Percentiles rank a stretch among this genome's conserved stretches.
Conservation (phyloP, 371 early-diverging fungal species). For the Rhizopus arrhizus region DNA sequence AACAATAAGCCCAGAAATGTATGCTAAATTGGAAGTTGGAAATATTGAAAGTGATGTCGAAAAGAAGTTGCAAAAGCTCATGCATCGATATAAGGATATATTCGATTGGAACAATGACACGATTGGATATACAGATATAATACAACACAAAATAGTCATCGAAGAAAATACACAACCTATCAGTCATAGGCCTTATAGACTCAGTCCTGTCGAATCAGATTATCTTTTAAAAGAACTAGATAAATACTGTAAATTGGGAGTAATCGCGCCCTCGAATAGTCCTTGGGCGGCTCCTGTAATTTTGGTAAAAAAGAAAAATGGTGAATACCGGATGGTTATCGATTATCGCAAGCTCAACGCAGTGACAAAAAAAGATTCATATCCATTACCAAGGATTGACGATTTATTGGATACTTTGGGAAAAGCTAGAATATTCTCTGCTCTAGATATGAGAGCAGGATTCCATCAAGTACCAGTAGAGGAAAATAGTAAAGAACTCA, state of each 20-base stretch:
- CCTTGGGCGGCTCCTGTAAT: slow-evolving; percentile 40
- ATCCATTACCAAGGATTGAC: slow-evolving; percentile 43
- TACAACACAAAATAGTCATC: slow-evolving; percentile 18
- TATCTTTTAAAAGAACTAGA: slow-evolving; percentile 20
- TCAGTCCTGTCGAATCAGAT: slow-evolving; percentile 7
- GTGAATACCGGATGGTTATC: slow-evolving; percentile 27
- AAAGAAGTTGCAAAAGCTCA: no score
- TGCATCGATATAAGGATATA: no score
- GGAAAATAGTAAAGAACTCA: neutral
- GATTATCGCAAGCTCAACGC: slow-evolving; percentile 52
- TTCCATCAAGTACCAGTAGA: slow-evolving; percentile 4
- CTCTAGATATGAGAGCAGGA: slow-evolving; percentile 14
- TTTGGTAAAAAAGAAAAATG: slow-evolving; percentile 50
- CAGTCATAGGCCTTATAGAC: slow-evolving; percentile 5
- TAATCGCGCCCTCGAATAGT: slow-evolving; percentile 21
- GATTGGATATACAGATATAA: neutral
- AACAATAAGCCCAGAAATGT: no score
- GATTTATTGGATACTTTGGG: slow-evolving; percentile 31
- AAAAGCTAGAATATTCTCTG: slow-evolving; percentile 29
- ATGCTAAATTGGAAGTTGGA: no score
- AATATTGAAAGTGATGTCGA: no score
- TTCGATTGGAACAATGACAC: slow-evolving; percentile 12
- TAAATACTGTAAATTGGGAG: slow-evolving; percentile 11
- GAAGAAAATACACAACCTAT: slow-evolving; percentile 14
- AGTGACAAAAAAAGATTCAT: slow-evolving; percentile 26